Evolutionary conservation across 257 asterid genomes (phyloP), one percentile per base, ranked within the genome.

Genomic region (Galeopsis tetrahit): DNA sequence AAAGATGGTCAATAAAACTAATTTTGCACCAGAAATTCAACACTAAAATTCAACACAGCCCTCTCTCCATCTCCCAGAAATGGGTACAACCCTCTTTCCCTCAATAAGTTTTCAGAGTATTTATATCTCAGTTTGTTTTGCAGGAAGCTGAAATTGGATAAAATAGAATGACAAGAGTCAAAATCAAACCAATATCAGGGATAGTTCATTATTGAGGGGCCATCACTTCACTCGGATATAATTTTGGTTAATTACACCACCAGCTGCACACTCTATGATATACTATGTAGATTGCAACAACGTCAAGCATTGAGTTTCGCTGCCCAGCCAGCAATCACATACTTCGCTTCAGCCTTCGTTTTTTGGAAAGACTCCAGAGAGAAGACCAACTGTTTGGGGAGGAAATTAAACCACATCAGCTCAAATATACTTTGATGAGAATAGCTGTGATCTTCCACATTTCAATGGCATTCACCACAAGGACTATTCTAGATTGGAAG

Each of bases 291-390:
- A 17, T 33, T 58, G 61, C 7, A 34, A 42, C 73, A n/a, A 53
- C 56, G 72, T 89, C 88, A 87, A 10, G 88, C 75, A 52, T 89
- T 80, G 43, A 91, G 89, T 81, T 89, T 91, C 2, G 90, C 84
- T 40, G 84, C 86, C 96, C 96, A 91, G 66, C 97, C 96, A 0
- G 95, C 91, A 11, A 89, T 66, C 33, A 91, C 83, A 38, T 83
- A 53, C 55, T 87, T 85, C 71, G 83, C 81, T 17, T 84, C 84
- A 49, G 91, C 82, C 82, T 87, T 84, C 7, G 96, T 91, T 68
- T 89, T 91, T 86, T 85, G 57, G 81, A 91, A 91, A 39, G 86
- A 78, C 72, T 89, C 96, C 67, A 79, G 78, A 28, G 87, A 75
- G 36, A 72, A 89, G 70, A 92, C 78, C 82, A 83, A 52, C 97